Evolutionary conservation across 495 filamentous ascomycete species (phyloP), one percentile per base, ranked within the genome.

Genomic region (Annulohypoxylon stygium): DNA sequence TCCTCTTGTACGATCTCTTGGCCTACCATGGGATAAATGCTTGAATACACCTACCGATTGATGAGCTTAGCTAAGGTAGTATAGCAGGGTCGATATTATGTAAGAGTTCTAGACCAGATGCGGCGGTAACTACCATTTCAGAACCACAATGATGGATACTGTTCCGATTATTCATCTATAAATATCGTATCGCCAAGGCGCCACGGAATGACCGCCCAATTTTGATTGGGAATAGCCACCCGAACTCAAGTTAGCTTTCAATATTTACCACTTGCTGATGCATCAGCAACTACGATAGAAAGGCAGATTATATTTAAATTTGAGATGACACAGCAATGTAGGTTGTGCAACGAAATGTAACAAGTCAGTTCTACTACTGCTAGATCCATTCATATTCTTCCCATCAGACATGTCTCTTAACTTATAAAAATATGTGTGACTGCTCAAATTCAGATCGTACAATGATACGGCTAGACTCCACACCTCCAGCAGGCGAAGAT

Each of bases 31-130:
- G 16, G 41, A 16, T 45, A 16, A 45, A 45, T 3, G n/a, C 12
- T 16, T 45, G 41, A 23, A 23, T 23, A 23, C 12, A 36, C 6
- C 34, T 10, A 12, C 12, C 10, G 37, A 12, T 41, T 41, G 9
- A 12, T 12, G 10, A 41, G 10, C 37, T 12, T 41, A 41, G 14
- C 41, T n/a, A 45, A 16, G n/a, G n/a, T 45, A 45, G 41, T 45
- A 45, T 45, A 16, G 3, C 41, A 45, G 16, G 41, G 41, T 2
- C 41, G 41, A 7, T 45, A 45, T 45, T 45, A 45, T 45, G 41
- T 45, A 45, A 45, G 41, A 45, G 41, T 50, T 50, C 47, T 50
- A 50, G 47, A 50, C 47, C 47, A 23, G 20, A 23, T 50, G 5
- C 20, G 7, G 41, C 41, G 41, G 9, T 48, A 10, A n/a, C 18